Evolutionary conservation across 805 yeast genomes (phyloP), one percentile per base, ranked within the genome.

Genomic region (Jamesozyma lodderae): DNA sequence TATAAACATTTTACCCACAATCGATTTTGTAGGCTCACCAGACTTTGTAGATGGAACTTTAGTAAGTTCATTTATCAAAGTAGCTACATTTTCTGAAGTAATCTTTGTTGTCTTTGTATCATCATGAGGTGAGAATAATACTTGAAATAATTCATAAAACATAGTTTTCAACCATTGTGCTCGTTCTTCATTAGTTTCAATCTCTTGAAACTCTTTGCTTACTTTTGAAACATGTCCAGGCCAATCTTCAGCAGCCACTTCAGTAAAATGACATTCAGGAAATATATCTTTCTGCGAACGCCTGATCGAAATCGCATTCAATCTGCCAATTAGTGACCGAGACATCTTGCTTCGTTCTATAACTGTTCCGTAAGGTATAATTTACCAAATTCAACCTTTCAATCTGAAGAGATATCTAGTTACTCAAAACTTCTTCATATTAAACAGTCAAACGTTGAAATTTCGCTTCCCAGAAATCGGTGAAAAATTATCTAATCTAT

Each of bases 81-180:
- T 16, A 4, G 51, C 42, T 15, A 48, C 22, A 4, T 20, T 31
- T 14, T 31, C 16, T 6, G 43, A 26, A 18, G 22, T n/a, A 7
- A 41, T 11, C 15, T 33, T 20, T 15, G 31, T n/a, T 16, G 25
- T 25, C 18, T 33, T 35, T 27, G 24, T 34, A 1, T 35, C 33
- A 10, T 19, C 31, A n/a, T n/a, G n/a, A n/a, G n/a, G n/a, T n/a
- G 24, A 16, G 35, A 47, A 43, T 3, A 49, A 16, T 8, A 46
- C 16, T 26, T 41, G 36, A 30, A 51, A 44, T 15, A 52, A 15
- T 31, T 52, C 55, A 10, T 23, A 31, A 17, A 49, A 44, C 7
- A 49, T 23, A n/a, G 27, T 25, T 27, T 43, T 49, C n/a, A 55
- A 38, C 59, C 60, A 52, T 14, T 41, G 35, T 22, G 40, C 41